Evolutionary conservation across 805 yeast genomes (phyloP), one percentile per base, ranked within the genome.

Genomic region (Yarrowia sp.): DNA sequence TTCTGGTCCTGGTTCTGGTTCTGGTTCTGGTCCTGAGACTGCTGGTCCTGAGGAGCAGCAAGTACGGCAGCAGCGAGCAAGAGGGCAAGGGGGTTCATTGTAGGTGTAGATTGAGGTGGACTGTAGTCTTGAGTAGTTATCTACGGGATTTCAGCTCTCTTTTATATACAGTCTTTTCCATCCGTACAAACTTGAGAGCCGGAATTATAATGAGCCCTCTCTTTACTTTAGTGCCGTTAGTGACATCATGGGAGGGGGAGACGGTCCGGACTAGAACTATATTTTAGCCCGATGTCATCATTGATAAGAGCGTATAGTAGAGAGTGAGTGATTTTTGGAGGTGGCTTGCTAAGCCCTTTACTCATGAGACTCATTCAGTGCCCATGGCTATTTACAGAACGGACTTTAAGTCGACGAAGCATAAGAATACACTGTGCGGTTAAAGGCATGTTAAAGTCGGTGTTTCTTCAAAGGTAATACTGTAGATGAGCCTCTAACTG

Each of bases 11-110:
- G 47, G 32, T 43, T 31, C 47, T 45, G 50, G 11, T 28, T 22
- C 28, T 45, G 51, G 9, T n/a, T n/a, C n/a, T n/a, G 28, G 28
- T 22, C 28, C 28, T 43, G 47, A 15, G 18, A 15, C 47, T 45
- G 50, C 7, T 28, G 14, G 39, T 47, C 53, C 39, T 47, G 53
- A 17, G 53, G 53, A 17, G 53, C 39, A 47, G 53, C 53, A 11
- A 47, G 14, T 15, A 47, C 53, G 14, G 53, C 53, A 47, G 53
- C 53, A 11, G 53, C 53, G 17, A 47, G 39, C 28, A 43, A 13
- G 33, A 47, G 53, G 22, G 53, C 53, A 32, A 47, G 15, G 39
- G 53, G 53, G 53, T 47, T 47, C 53, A 47, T 47, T 33, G 22
- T 47, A 15, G 28, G 31, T 7, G 31, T 8, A 7, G 33, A 14